Evolutionary conservation across 805 yeast genomes (phyloP).

Genomic region (Hanseniaspora mollemarum): DNA sequence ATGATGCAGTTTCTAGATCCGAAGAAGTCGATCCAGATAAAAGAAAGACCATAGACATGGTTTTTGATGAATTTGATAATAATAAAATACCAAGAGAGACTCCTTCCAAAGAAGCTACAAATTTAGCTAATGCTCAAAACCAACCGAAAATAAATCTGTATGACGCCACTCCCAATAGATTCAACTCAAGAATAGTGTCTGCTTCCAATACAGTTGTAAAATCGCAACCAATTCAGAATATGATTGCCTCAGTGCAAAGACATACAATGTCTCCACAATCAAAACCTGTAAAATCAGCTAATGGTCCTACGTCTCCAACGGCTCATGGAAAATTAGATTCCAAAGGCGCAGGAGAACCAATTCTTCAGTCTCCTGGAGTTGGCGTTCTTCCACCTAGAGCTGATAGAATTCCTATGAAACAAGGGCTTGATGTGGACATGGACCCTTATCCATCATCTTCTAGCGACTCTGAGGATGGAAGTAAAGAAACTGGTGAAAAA

Average conservation of each 20-base stretch:
- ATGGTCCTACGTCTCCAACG: not conserved
- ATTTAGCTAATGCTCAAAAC: not conserved
- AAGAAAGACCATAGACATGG: constrained; percentile 30
- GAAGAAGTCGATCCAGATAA: constrained; percentile 32
- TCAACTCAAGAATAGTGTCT: constrained; percentile 25
- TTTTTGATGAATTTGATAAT: constrained; percentile 14
- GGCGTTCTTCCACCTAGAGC: constrained; percentile 27
- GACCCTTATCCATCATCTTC: constrained; percentile 18
- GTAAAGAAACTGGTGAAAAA: not conserved
- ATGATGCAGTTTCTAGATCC: constrained; percentile 32
- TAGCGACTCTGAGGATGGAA: constrained; percentile 16
- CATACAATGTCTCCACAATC: constrained; percentile 20
- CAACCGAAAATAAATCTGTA: constrained; percentile 15
- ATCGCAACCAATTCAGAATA: constrained; percentile 17
- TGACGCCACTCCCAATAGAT: constrained; percentile 22
- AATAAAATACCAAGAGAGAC: not conserved
- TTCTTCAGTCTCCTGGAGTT: constrained; percentile 22
- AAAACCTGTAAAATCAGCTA: constrained; percentile 19
- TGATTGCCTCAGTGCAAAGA: constrained; percentile 26
- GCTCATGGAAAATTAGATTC: constrained; percentile 13
- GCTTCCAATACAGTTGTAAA: constrained; percentile 20
- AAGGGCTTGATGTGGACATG: constrained; percentile 20
- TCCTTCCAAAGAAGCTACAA: not conserved
- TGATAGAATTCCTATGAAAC: constrained; percentile 30
- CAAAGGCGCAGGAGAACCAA: constrained; percentile 8